Conservation (phyloP, 1,284 basidiomycete species). For the Ganoderma resinaceum region DNA sequence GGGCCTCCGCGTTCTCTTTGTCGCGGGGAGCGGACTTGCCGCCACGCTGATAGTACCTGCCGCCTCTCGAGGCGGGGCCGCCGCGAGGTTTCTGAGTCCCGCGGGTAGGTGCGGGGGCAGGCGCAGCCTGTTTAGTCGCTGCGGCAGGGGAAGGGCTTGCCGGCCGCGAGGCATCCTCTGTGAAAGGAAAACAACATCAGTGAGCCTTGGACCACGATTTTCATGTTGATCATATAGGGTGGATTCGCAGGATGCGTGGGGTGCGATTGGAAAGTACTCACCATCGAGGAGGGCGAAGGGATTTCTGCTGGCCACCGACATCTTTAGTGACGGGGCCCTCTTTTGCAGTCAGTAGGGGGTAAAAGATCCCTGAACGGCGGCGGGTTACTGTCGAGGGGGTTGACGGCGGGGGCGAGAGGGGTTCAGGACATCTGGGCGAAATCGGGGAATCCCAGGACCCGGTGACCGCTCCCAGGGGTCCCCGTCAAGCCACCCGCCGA, state of each 20-base stretch:
- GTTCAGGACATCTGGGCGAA: constrained; percentile 19
- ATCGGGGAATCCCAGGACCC: constrained; percentile 33
- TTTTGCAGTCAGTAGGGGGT: constrained; percentile 52
- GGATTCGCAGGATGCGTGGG: constrained; percentile 11
- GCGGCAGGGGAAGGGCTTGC: constrained; percentile 46
- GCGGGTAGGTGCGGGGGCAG: constrained; percentile 47
- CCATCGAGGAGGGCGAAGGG: constrained; percentile 82
- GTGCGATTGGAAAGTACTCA: constrained; percentile 39
- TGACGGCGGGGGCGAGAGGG: constrained; percentile 33
- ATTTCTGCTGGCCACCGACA: constrained; percentile 90
- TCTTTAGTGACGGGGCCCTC: constrained; percentile 68
- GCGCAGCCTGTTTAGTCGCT: constrained; percentile 44
- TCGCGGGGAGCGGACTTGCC: constrained; percentile 51
- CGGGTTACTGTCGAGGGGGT: constrained; percentile 34
- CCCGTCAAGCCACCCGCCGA: constrained; percentile 39
- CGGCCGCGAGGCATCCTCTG: constrained; percentile 52
- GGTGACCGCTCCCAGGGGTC: constrained; percentile 38
- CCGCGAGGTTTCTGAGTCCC: constrained; percentile 50
- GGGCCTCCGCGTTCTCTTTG: constrained; percentile 41
- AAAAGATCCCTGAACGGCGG: constrained; percentile 37
- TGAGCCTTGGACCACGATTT: constrained; percentile 6
- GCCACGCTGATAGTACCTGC: constrained; percentile 77
- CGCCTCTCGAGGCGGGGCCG: constrained; percentile 74
- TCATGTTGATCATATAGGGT: background rate
- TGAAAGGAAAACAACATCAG: constrained; percentile 9